Conservation (phyloP, 768 basidiomycete genomes). For the Suillus clintonianus region DNA sequence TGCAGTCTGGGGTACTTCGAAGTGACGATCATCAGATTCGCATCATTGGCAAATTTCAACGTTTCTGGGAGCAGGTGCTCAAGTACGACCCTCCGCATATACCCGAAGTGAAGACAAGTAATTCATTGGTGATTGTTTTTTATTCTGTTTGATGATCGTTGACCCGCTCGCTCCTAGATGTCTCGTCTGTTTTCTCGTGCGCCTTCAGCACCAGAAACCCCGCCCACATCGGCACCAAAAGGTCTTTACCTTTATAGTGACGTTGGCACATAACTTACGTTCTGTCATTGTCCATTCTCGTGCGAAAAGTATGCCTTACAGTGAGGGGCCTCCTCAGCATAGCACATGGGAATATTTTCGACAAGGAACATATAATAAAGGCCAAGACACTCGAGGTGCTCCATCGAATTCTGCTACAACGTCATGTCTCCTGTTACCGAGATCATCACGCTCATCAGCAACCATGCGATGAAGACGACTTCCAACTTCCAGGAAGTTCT, state of each 20-base stretch:
- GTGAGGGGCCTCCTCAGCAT: too few species aligned
- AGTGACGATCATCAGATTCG: constrained; percentile 83
- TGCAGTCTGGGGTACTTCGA: constrained; percentile 54
- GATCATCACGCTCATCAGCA: neutral
- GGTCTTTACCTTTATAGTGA: constrained; percentile 95
- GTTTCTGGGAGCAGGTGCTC: constrained; percentile 70
- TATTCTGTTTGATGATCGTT: constrained; percentile 32
- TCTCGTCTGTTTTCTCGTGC: constrained; percentile 32
- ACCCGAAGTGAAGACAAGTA: constrained; percentile 36
- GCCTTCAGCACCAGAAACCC: constrained; percentile 22
- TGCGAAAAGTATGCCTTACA: neutral
- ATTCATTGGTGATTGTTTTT: constrained; percentile 34
- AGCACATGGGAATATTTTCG: neutral
- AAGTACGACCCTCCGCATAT: constrained; percentile 71
- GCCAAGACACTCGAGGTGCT: neutral
- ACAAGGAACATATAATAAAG: neutral
- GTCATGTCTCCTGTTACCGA: neutral
- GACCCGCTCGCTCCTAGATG: constrained; percentile 13
- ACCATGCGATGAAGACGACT: neutral
- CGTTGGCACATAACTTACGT: constrained; percentile 66
- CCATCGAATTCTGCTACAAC: neutral
- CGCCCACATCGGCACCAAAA: constrained; percentile 65
- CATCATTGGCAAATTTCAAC: constrained; percentile 82
- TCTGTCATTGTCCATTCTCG: neutral
- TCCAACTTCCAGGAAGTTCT: neutral